Percentiles rank a stretch among this genome's conserved stretches.
phyloP scores from a whole-genome alignment of 176 grass and related monocot genomes.

The Oryza rufipogon region DNA sequence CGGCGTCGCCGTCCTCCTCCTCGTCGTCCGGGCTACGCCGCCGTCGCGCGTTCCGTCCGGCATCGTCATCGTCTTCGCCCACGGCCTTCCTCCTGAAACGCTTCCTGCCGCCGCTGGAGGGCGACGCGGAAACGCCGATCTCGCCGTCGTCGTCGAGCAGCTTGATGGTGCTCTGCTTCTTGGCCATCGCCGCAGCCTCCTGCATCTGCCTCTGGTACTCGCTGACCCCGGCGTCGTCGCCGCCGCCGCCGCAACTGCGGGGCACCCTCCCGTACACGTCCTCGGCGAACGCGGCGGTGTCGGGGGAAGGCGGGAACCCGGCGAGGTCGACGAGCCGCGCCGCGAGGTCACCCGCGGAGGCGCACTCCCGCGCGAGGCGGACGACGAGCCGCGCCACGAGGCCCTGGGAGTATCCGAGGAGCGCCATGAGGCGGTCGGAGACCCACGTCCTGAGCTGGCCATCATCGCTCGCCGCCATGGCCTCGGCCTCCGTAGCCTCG shows the following conservation, averaged over 20 bases:
- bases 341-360: constrained; percentile 35
- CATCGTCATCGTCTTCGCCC: neutral
- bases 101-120: neutral
- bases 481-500: neutral
- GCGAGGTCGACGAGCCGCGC: constrained; percentile 41
- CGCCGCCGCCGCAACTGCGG: neutral
- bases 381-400: constrained; percentile 32
- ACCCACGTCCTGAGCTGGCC: constrained; percentile 45
- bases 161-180: constrained; percentile 40
- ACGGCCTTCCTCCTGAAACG: constrained; percentile 28
- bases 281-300: constrained; percentile 41
- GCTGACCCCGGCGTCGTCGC: neutral
- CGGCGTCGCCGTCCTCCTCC: neutral
- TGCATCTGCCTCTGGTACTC: constrained; percentile 37
- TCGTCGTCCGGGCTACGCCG: constrained; percentile 1
- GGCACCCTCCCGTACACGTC: constrained; percentile 34
- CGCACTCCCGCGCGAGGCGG: constrained; percentile 45
- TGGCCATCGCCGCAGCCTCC: constrained; percentile 36
- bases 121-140: neutral
- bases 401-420: constrained; percentile 42
- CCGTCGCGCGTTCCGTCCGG: neutral
- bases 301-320: constrained; percentile 34
- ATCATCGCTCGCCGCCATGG: constrained; percentile 8
- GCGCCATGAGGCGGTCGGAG: constrained; percentile 44
- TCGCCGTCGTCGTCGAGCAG: neutral